Evolutionary conservation across 108 stramenopile species (phyloP).

Genomic region (Conticribra weissflogii): DNA sequence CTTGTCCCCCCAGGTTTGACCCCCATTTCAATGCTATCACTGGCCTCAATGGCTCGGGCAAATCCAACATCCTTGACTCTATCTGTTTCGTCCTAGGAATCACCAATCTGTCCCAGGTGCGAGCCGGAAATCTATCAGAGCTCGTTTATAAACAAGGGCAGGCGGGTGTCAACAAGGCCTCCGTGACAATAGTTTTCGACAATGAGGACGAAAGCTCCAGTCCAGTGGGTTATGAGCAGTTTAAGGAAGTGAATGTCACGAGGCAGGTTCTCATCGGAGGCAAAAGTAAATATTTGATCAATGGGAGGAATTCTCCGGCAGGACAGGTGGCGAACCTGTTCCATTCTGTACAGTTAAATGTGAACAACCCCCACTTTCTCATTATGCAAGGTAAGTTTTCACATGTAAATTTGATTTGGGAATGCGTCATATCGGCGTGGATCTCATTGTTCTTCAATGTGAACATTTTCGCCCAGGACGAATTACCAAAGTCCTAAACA

Average conservation of each 20-base stretch:
- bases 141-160: constrained; percentile 99
- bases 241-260: constrained; percentile 93
- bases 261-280: constrained; percentile 97
- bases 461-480: constrained; percentile 55
- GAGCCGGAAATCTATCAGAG: constrained; percentile 96
- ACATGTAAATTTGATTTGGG: too few species aligned
- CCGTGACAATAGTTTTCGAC: constrained; percentile 95
- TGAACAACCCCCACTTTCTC: constrained; percentile 99
- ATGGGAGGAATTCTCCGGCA: constrained; percentile 92
- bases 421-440: too few species aligned
- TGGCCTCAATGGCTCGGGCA: constrained; percentile 98
- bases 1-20: constrained; percentile 79
- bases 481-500: constrained; percentile 99
- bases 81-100: constrained; percentile 99
- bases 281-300: constrained; percentile 98
- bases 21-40: constrained; percentile 99
- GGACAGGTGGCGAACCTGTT: constrained; percentile 97
- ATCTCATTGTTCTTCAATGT: background rate
- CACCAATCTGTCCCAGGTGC: constrained; percentile 95
- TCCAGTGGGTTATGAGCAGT: constrained; percentile 95
- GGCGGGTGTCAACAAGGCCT: constrained; percentile 98
- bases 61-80: constrained; percentile 97
- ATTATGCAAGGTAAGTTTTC: constrained; percentile 94
- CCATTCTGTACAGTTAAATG: constrained; percentile 99
- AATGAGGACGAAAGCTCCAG: constrained; percentile 88